These are phyloP conservation scores for Penicillium sp. DNA, from an alignment of 2,329 filamentous ascomycete species.

Conservation along the genomic window DNA sequence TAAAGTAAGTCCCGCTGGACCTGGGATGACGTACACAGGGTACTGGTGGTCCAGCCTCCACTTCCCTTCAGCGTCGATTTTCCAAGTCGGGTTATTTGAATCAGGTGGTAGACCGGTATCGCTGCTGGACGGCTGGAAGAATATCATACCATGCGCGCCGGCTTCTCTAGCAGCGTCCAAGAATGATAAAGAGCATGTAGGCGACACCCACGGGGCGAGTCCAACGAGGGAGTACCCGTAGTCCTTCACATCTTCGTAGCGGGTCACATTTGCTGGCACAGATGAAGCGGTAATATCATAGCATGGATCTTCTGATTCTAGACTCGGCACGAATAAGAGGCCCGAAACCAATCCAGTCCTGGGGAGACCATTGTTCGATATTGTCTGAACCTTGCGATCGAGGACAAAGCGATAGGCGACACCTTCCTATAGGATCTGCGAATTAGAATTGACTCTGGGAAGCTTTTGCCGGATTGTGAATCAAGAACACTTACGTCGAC, in stretches of 20 bases:
- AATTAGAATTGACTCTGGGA: neutral
- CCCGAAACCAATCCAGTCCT: constrained; percentile 65
- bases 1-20: constrained; percentile 61
- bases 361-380: constrained; percentile 65
- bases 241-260: constrained; percentile 62
- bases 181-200: constrained; percentile 69
- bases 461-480: constrained; percentile 1
- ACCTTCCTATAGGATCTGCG: constrained; percentile 24
- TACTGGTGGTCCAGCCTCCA: constrained; percentile 71
- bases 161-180: constrained; percentile 60
- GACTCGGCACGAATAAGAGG: constrained; percentile 77
- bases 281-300: constrained; percentile 59
- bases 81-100: constrained; percentile 63
- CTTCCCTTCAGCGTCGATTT: constrained; percentile 61
- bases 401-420: constrained; percentile 37
- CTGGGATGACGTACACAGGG: constrained; percentile 78
- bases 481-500: constrained; percentile 34
- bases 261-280: constrained; percentile 72
- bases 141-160: constrained; percentile 57
- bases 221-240: constrained; percentile 70
- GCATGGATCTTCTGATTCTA: constrained; percentile 59
- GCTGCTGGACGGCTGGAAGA: constrained; percentile 49
- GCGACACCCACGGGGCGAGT: constrained; percentile 79
- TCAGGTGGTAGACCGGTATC: constrained; percentile 60
- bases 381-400: constrained; percentile 64